Percentiles rank a stretch among this genome's conserved stretches.
These are phyloP conservation scores for Aspergillus mulundensis DNA, from an alignment of 495 filamentous ascomycete species.

Conservation along the genomic window DNA sequence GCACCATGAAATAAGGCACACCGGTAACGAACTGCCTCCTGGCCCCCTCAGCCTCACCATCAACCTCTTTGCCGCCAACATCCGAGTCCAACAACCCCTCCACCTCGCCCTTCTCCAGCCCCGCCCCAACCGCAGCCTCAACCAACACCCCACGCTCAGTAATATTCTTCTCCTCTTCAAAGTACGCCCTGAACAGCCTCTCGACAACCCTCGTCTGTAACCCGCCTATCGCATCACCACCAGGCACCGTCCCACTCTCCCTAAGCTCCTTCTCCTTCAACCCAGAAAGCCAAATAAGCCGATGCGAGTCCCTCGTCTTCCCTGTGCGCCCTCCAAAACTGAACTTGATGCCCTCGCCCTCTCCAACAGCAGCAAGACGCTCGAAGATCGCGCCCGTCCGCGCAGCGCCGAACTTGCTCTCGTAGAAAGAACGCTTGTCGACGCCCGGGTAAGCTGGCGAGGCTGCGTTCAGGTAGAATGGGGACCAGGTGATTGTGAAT, in stretches of 20 bases:
- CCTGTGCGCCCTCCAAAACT: conserved; percentile 68
- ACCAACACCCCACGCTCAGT: conserved; percentile 58
- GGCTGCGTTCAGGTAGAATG: conserved; percentile 75
- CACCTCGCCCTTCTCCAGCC: conserved; percentile 56
- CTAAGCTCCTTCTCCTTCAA: conserved; percentile 45
- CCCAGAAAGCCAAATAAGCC: conserved; percentile 66
- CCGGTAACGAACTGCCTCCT: conserved; percentile 56
- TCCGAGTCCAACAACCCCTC: conserved; percentile 59
- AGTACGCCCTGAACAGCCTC: conserved; percentile 67
- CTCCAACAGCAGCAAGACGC: conserved; percentile 55
- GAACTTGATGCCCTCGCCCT: conserved; percentile 66
- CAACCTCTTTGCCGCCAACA: conserved; percentile 64
- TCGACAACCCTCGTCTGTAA: conserved; percentile 62
- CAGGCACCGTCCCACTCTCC: conserved; percentile 10
- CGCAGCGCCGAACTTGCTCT: conserved; percentile 55
- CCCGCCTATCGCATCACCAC: conserved; percentile 20
- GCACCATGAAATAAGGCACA: conserved; percentile 71
- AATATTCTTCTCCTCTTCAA: conserved; percentile 75
- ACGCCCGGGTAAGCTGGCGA: conserved; percentile 50
- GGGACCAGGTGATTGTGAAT: conserved; percentile 67
- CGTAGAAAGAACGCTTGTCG: conserved; percentile 55
- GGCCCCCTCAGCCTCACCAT: conserved; percentile 62
- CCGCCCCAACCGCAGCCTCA: conserved; percentile 59
- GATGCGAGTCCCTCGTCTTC: conserved; percentile 73
- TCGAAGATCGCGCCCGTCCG: conserved; percentile 52